These are phyloP conservation scores for Aspergillus piperis DNA, from an alignment of 2,329 filamentous ascomycete species.

Conservation along the genomic window DNA sequence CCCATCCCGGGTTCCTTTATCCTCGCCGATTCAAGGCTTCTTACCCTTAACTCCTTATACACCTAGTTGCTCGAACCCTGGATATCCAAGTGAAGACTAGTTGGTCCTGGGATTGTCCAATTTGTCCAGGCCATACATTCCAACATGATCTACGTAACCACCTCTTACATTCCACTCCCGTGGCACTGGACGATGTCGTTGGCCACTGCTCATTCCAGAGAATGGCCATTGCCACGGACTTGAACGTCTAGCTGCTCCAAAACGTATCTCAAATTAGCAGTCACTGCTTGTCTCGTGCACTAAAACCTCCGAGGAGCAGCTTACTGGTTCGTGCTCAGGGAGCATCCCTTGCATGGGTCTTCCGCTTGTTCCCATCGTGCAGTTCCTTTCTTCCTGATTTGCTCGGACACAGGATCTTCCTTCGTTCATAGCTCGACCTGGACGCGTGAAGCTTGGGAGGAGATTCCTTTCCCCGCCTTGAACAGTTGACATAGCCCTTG, in stretches of 20 bases:
- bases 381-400: constrained; percentile 42
- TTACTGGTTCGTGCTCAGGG: constrained; percentile 39
- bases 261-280: constrained; percentile 19
- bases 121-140: constrained; percentile 35
- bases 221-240: constrained; percentile 33
- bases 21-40: constrained; percentile 17
- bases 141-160: constrained; percentile 28
- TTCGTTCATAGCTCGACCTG: constrained; percentile 32
- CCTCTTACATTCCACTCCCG: constrained; percentile 34
- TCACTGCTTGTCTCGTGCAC: constrained; percentile 26
- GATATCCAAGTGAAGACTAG: constrained; percentile 21
- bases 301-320: constrained; percentile 39
- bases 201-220: constrained; percentile 35
- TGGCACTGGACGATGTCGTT: constrained; percentile 26
- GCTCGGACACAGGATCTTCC: constrained; percentile 31
- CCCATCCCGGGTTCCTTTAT: constrained; percentile 20
- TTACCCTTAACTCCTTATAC: constrained; percentile 19
- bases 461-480: constrained; percentile 29
- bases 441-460: constrained; percentile 34
- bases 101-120: constrained; percentile 9
- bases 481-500: constrained; percentile 38
- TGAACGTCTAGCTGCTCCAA: constrained; percentile 27
- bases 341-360: constrained; percentile 39
- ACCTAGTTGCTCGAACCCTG: constrained; percentile 20
- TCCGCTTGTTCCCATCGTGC: constrained; percentile 34